These are phyloP conservation scores for Diaporthe humulicola DNA, from an alignment of 2,329 filamentous ascomycete genomes.

Conservation along the genomic window DNA sequence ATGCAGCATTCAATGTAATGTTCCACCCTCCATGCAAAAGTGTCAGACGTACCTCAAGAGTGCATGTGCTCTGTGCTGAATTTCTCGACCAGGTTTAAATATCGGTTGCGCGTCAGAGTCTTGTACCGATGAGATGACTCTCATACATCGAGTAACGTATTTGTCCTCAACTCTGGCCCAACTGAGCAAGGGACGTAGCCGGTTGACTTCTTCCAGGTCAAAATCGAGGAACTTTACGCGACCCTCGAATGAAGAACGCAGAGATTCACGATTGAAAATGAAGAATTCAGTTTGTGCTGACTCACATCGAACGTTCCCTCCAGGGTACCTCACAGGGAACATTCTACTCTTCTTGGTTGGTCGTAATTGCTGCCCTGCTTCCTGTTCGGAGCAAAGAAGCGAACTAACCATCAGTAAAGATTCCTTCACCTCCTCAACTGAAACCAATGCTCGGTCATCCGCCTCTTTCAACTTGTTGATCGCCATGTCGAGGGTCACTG, in stretches of 20 bases:
- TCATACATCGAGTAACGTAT: conserved; percentile 50
- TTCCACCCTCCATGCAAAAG: background rate
- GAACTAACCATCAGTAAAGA: conserved; percentile 51
- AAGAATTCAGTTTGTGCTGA: conserved; percentile 46
- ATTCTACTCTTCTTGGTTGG: conserved; percentile 38
- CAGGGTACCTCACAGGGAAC: conserved; percentile 45
- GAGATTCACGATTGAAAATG: conserved; percentile 50
- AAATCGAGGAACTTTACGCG: conserved; percentile 53
- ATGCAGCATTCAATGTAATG: background rate
- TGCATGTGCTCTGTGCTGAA: conserved; percentile 48
- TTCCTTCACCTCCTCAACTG: conserved; percentile 46
- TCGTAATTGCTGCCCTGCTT: background rate
- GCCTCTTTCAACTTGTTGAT: conserved; percentile 48
- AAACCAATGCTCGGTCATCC: conserved; percentile 20
- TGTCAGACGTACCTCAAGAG: conserved; percentile 48
- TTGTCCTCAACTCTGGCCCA: conserved; percentile 51
- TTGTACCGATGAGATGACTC: conserved; percentile 50
- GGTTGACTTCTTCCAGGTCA: conserved; percentile 48
- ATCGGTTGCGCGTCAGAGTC: conserved; percentile 41
- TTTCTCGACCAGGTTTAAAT: conserved; percentile 43
- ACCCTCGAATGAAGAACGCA: conserved; percentile 46
- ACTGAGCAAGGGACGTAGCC: conserved; percentile 48
- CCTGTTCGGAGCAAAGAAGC: conserved; percentile 42
- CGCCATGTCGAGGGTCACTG: conserved; percentile 48
- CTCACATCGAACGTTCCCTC: conserved; percentile 38